Conservation (phyloP, 2,329 filamentous ascomycete species). For the Scedosporium dehoogii region DNA sequence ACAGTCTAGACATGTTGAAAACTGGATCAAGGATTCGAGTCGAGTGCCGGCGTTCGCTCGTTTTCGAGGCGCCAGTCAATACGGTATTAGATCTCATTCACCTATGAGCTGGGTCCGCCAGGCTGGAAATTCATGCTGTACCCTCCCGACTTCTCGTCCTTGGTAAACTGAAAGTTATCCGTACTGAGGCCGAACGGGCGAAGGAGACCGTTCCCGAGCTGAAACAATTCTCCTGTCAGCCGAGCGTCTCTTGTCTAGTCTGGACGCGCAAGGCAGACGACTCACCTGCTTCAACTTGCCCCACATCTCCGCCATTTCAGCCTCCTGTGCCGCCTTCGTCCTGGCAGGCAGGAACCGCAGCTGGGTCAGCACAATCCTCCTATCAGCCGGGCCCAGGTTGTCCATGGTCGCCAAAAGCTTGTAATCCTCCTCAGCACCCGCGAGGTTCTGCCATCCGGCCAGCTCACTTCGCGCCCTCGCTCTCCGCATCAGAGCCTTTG, state of each 20-base stretch:
- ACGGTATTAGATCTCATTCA: neutral
- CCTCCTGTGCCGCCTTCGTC: conserved; percentile 70
- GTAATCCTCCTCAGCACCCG: conserved; percentile 75
- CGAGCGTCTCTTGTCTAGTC: neutral
- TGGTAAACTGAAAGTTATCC: conserved; percentile 87
- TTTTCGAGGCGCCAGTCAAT: too few species aligned
- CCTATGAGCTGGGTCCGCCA: neutral
- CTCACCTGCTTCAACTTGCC: conserved; percentile 76
- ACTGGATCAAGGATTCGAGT: too few species aligned
- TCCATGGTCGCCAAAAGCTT: conserved; percentile 48
- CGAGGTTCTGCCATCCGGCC: conserved; percentile 69
- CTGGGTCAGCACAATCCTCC: conserved; percentile 56
- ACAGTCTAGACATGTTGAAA: too few species aligned
- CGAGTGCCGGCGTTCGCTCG: neutral
- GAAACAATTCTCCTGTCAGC: too few species aligned
- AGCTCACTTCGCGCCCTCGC: conserved; percentile 62
- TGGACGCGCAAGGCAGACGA: conserved; percentile 11
- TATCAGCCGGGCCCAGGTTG: conserved; percentile 56
- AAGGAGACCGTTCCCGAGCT: conserved; percentile 81
- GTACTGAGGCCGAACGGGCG: conserved; percentile 92
- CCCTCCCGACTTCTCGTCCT: conserved; percentile 80
- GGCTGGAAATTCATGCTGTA: conserved; percentile 87
- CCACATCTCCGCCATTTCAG: conserved; percentile 95
- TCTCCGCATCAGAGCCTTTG: conserved; percentile 73
- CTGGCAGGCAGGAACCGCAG: conserved; percentile 55